A percentile compares a stretch with the other conserved stretches of the same genome.
Conservation (phyloP, 495 filamentous ascomycete genomes). For the Choiromyces venosus region DNA sequence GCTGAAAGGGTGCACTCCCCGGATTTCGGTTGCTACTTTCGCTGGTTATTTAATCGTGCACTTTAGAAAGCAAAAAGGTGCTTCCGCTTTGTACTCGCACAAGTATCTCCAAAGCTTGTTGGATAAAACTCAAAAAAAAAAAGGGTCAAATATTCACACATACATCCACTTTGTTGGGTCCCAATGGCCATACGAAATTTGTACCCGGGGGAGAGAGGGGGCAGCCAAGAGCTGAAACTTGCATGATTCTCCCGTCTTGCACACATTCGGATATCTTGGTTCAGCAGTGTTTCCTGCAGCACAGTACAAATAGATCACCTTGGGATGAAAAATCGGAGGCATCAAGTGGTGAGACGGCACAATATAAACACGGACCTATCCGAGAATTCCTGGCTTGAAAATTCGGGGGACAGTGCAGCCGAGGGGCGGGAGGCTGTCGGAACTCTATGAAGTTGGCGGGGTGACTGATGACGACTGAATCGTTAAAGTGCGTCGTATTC, state of each 20-base stretch:
- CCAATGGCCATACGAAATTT: background rate
- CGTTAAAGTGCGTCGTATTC: background rate
- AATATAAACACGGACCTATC: background rate
- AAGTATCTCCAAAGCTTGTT: background rate
- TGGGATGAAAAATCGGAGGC: background rate
- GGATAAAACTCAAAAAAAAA: background rate
- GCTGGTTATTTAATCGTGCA: background rate
- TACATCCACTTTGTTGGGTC: background rate
- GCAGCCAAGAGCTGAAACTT: background rate
- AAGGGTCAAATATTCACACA: background rate
- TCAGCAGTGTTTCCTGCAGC: background rate
- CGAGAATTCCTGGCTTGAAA: background rate
- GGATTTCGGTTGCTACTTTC: background rate
- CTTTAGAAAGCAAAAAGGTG: background rate
- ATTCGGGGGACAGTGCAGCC: background rate
- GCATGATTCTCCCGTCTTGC: background rate
- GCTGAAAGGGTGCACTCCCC: background rate
- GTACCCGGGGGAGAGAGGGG: background rate
- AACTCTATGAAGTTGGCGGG: background rate
- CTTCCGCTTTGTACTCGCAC: background rate
- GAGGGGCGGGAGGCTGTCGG: background rate
- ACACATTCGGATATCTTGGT: background rate
- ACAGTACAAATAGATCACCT: background rate
- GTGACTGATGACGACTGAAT: background rate
- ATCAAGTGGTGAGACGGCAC: background rate